A percentile compares a stretch with the other conserved stretches of the same genome.
phyloP scores from a whole-genome alignment of 2,329 filamentous ascomycete species.

The Neonectria magnoliae region DNA sequence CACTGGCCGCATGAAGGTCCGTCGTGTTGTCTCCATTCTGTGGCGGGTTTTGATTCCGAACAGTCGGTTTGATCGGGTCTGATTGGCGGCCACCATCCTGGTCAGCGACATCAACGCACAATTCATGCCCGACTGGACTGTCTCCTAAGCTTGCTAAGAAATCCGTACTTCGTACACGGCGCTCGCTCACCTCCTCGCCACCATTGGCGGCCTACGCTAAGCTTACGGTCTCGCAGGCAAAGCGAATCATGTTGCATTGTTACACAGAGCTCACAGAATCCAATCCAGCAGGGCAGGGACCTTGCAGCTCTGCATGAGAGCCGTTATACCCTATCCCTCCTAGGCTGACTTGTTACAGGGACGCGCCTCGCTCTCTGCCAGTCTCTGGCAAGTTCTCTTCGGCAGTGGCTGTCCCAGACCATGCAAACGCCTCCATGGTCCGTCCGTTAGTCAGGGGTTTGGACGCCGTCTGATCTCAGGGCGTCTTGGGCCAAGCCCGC shows the following conservation, averaged over 20 bases:
- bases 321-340: conserved; percentile 17
- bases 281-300: conserved; percentile 22
- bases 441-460: conserved; percentile 39
- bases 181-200: conserved; percentile 37
- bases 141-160: neutral
- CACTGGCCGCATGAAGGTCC: conserved; percentile 30
- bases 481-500: conserved; percentile 35
- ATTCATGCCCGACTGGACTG: conserved; percentile 19
- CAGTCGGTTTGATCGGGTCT: conserved; percentile 38
- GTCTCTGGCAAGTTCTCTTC: neutral
- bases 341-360: conserved; percentile 15
- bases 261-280: conserved; percentile 24
- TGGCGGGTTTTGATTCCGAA: conserved; percentile 35
- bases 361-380: neutral
- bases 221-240: conserved; percentile 28
- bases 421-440: conserved; percentile 29
- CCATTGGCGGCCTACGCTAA: conserved; percentile 41
- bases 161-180: conserved; percentile 27
- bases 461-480: conserved; percentile 32
- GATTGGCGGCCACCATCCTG: conserved; percentile 41
- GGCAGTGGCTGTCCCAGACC: conserved; percentile 3
- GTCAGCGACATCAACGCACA: conserved; percentile 31
- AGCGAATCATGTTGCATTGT: conserved; percentile 26
- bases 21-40: conserved; percentile 32
- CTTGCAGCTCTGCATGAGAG: conserved; percentile 34